These are phyloP conservation scores for Macrophomina phaseolina DNA, from an alignment of 2,329 filamentous ascomycete species.

Conservation along the genomic window DNA sequence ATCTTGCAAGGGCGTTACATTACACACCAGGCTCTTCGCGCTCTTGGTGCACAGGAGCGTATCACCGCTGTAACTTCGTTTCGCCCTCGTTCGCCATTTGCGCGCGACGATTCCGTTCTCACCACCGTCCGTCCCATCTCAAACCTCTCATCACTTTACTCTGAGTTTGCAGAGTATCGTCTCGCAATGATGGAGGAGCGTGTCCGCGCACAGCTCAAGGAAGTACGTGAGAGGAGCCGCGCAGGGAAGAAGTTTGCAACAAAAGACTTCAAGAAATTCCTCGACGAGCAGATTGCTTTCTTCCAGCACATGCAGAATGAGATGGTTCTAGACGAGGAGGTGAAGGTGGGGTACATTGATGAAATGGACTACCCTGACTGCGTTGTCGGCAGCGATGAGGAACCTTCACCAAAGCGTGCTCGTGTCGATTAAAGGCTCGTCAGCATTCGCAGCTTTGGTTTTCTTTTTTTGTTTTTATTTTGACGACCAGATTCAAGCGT, in stretches of 20 bases:
- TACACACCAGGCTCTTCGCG: constrained; percentile 66
- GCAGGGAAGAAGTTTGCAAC: constrained; percentile 43
- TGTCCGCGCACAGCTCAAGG: constrained; percentile 53
- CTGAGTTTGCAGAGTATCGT: constrained; percentile 67
- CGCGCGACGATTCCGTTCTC: constrained; percentile 66
- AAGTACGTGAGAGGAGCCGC: constrained; percentile 45
- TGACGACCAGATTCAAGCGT: background rate
- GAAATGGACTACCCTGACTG: constrained; percentile 37
- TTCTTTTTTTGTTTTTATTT: background rate
- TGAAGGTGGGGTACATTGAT: constrained; percentile 38
- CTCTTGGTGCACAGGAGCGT: constrained; percentile 64
- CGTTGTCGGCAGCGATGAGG: constrained; percentile 31
- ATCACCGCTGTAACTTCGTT: constrained; percentile 72
- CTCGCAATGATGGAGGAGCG: constrained; percentile 68
- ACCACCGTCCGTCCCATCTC: constrained; percentile 66
- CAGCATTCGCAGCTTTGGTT: constrained; percentile 6
- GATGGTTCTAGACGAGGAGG: constrained; percentile 39
- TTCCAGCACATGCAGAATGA: constrained; percentile 43
- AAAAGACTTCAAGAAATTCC: constrained; percentile 42
- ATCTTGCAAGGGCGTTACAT: constrained; percentile 73
- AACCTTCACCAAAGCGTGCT: constrained; percentile 19
- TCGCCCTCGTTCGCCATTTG: constrained; percentile 60
- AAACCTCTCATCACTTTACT: constrained; percentile 63
- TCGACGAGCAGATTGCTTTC: constrained; percentile 42
- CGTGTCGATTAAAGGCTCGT: constrained; percentile 14